Base-by-base conservation (phyloP, 2,329 filamentous ascomycete genomes). In the Ophiosphaerella herpotricha region DNA sequence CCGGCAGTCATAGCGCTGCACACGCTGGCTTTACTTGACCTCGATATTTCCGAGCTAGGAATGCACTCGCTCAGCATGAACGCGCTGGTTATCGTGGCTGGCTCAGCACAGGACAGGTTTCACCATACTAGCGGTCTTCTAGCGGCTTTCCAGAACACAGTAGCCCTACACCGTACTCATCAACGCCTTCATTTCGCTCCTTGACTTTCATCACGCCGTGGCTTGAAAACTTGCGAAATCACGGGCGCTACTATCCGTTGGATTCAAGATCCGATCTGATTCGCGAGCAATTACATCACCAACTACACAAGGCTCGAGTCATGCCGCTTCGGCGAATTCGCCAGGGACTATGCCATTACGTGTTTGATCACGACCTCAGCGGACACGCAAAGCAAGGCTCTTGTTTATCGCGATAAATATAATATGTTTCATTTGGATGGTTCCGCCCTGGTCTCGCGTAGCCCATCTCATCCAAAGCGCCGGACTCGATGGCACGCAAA, bases 121-220 rank as follows among this genome's bases (percentile, higher is more conserved):
- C 64, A 65, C 55, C 39, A 60, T 51, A 5, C 46, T 66, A 67
- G 61, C 44, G 48, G 32, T 51, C 56, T 68, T 69, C 66, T 67
- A 68, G 63, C 58, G 56, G 47, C 50, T 46, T 67, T 66, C 64
- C 44, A 63, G 64, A 66, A 64, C 13, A 7, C 7, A 29, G 33
- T 26, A 42, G 48, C 52, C 54, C 46, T 57, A 49, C 41, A 55
- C 6, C 9, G 39, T 61, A 34, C 56, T 66, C 65, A 58, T 63
- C 66, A 56, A 58, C 50, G 29, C 54, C 57, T 59, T 64, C 55
- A 67, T 64, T 36, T 66, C 60, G 58, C 55, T 59, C 50, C 41
- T 43, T 34, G 26, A 37, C n/a, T 23, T 39, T 21, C 18, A 13
- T 40, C 39, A 41, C 42, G 39, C 48, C 54, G 54, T 54, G 49